Percentiles rank a stretch among this genome's conserved stretches.
Evolutionary conservation across 371 early-diverging fungal species (phyloP).

Genomic region (Syncephalastrum racemosum): DNA sequence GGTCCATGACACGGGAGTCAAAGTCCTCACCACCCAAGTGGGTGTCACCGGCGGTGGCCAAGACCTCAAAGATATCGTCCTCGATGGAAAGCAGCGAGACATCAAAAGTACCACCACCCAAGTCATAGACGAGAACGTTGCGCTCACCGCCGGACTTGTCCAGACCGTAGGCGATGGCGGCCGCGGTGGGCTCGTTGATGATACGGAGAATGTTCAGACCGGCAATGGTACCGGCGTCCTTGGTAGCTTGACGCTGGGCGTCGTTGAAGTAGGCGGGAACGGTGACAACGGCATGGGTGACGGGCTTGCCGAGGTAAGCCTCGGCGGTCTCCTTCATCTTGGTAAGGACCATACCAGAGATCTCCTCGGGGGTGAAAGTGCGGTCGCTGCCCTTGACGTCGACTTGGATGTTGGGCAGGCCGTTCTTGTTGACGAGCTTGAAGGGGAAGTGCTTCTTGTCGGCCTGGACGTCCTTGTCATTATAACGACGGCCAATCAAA

Average conservation of each 20-base stretch:
- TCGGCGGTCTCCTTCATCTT: slow-evolving; percentile 99
- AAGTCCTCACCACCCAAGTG: slow-evolving; percentile 97
- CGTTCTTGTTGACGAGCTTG: slow-evolving; percentile 78
- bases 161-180: slow-evolving; percentile 93
- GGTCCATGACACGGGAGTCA: slow-evolving; percentile 83
- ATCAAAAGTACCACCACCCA: slow-evolving; percentile 98
- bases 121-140: slow-evolving; percentile 87
- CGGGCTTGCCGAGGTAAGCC: slow-evolving; percentile 89
- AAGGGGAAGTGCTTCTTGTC: slow-evolving; percentile 94
- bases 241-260: slow-evolving; percentile 82
- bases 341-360: slow-evolving; percentile 93
- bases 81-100: slow-evolving; percentile 88
- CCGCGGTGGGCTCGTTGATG: slow-evolving; percentile 95
- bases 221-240: slow-evolving; percentile 79
- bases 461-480: slow-evolving; percentile 80
- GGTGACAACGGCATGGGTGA: slow-evolving; percentile 85
- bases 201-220: slow-evolving; percentile 79
- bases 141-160: slow-evolving; percentile 69
- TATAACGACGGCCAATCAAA: slow-evolving; percentile 86
- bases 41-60: slow-evolving; percentile 90
- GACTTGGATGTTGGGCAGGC: slow-evolving; percentile 82
- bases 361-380: slow-evolving; percentile 95
- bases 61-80: slow-evolving; percentile 85
- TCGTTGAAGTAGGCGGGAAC: slow-evolving; percentile 94
- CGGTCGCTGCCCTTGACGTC: slow-evolving; percentile 87